Conservation (phyloP, 2,329 filamentous ascomycete species). For the Curvularia verruculosa region DNA sequence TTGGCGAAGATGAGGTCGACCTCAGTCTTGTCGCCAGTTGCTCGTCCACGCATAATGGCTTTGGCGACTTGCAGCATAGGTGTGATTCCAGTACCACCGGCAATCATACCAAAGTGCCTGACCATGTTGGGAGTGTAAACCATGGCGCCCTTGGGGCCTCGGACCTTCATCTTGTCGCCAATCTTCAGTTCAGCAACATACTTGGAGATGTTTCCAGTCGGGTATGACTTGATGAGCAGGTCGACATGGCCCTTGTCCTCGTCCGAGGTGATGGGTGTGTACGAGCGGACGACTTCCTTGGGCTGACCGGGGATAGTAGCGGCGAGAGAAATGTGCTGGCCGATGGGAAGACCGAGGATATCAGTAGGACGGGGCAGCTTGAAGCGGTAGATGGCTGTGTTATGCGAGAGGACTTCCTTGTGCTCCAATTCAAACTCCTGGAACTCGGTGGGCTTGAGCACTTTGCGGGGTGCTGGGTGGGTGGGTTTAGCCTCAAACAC, state of each 20-base stretch:
- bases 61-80: conserved; percentile 97
- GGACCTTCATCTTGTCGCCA: conserved; percentile 81
- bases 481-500: neutral
- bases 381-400: conserved; percentile 98
- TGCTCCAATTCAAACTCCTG: conserved; percentile 92
- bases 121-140: conserved; percentile 98
- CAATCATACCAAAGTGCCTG: conserved; percentile 95
- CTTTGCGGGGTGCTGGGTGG: conserved; percentile 56
- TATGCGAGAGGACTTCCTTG: conserved; percentile 96
- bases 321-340: conserved; percentile 97
- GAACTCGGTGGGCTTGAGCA: conserved; percentile 85
- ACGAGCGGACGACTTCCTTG: conserved; percentile 51
- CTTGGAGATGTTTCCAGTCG: conserved; percentile 95
- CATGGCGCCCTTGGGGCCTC: conserved; percentile 96
- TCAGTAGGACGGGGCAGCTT: conserved; percentile 75
- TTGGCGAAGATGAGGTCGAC: conserved; percentile 94
- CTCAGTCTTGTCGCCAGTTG: conserved; percentile 79
- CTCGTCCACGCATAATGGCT: conserved; percentile 79
- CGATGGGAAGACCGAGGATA: conserved; percentile 94
- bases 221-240: conserved; percentile 97
- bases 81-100: conserved; percentile 95
- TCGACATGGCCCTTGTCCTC: conserved; percentile 81
- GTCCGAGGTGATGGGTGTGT: conserved; percentile 52
- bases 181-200: conserved; percentile 82
- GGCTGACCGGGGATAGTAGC: conserved; percentile 54